phyloP scores from a whole-genome alignment of 768 basidiomycete genomes.

The Suillus bovinus region DNA sequence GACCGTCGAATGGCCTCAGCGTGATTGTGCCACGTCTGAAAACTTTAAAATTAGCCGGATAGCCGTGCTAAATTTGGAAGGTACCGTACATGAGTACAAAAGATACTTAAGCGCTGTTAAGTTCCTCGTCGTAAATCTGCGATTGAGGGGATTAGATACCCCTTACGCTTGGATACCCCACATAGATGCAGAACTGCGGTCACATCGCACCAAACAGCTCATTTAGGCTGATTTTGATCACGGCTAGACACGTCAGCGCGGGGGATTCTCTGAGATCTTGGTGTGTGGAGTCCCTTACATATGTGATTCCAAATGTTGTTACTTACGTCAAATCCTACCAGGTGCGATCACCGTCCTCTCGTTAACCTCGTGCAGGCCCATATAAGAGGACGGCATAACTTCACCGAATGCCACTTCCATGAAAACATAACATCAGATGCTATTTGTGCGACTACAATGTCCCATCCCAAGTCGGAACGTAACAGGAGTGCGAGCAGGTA shows the following conservation, averaged over 20 bases:
- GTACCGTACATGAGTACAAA: not conserved
- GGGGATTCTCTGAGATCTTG: slow-evolving; percentile 4
- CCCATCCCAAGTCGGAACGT: too few relatives aligned
- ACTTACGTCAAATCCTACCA: slow-evolving; percentile 3
- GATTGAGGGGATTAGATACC: slow-evolving; percentile 6
- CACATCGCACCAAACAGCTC: not conserved
- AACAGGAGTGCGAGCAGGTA: too few relatives aligned
- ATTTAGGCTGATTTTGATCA: not conserved
- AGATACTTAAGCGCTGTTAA: not conserved
- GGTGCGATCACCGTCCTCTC: slow-evolving; percentile 4
- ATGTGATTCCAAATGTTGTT: not conserved
- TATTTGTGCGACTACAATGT: too few relatives aligned
- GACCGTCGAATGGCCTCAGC: not conserved
- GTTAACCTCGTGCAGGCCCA: not conserved
- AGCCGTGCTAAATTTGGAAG: not conserved
- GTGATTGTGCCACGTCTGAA: not conserved
- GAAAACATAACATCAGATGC: too few relatives aligned
- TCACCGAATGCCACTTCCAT: not conserved
- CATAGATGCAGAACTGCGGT: not conserved
- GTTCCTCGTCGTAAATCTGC: slow-evolving; percentile 5
- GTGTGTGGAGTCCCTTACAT: not conserved
- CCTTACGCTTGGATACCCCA: slow-evolving; percentile 1
- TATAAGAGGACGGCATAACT: not conserved
- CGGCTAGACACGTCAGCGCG: slow-evolving; percentile 3
- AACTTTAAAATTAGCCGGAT: slow-evolving; percentile 4